phyloP scores from a whole-genome alignment of 1,284 basidiomycete genomes.

The Boletus sp. region DNA sequence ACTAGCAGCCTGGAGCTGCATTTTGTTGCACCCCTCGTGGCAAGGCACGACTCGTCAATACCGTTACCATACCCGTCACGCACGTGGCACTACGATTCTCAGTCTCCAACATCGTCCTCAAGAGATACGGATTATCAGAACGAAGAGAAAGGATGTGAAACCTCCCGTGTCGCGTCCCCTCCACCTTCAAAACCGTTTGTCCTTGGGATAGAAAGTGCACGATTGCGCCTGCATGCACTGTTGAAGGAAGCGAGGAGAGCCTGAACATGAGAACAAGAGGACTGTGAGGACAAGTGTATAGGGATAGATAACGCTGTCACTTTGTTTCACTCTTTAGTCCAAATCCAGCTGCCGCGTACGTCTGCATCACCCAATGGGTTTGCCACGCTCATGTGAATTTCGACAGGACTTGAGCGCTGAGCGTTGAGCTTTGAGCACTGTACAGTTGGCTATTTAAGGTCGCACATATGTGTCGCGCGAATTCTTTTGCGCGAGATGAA shows the following conservation, averaged over 20 bases:
- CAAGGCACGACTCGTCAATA: neutral
- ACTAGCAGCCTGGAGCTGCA: constrained; percentile 17
- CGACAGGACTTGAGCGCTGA: no score
- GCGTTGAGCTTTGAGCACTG: no score
- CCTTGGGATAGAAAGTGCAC: constrained; percentile 10
- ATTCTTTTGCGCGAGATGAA: constrained; percentile 51
- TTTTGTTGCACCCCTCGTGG: constrained; percentile 15
- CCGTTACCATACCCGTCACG: constrained; percentile 9
- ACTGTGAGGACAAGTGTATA: neutral
- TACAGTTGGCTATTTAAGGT: neutral
- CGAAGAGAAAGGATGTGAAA: neutral
- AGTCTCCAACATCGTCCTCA: neutral
- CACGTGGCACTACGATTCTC: constrained; percentile 17
- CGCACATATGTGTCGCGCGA: no score
- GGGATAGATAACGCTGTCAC: no score
- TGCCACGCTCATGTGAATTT: neutral
- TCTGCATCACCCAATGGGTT: neutral
- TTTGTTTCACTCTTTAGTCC: no score
- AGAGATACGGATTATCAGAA: neutral
- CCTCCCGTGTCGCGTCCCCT: neutral
- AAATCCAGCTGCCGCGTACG: neutral
- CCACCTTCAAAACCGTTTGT: constrained; percentile 6
- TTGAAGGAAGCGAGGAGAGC: constrained; percentile 14
- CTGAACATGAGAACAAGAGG: neutral
- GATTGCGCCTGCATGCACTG: constrained; percentile 15